Conservation (phyloP, 2,329 filamentous ascomycete genomes). For the Talaromyces sp. region DNA sequence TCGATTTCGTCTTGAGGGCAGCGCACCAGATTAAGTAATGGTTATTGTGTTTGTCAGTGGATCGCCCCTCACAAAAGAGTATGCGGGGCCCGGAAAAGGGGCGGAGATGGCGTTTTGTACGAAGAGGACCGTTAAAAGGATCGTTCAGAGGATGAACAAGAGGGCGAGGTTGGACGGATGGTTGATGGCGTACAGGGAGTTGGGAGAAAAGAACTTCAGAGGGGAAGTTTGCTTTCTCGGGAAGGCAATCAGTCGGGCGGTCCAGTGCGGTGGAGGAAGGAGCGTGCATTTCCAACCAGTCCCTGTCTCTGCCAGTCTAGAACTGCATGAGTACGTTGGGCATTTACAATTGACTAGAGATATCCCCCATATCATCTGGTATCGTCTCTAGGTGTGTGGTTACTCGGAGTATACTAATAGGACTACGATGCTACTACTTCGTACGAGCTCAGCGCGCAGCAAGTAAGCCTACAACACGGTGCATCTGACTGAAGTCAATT, state of each 20-base stretch:
- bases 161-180: background rate
- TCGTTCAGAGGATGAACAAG: background rate
- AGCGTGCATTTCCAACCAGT: background rate
- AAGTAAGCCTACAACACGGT: background rate
- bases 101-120: background rate
- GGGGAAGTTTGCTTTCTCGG: background rate
- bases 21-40: conserved; percentile 15
- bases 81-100: conserved; percentile 6
- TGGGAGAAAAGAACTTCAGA: background rate
- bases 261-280: background rate
- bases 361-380: background rate
- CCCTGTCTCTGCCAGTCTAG: background rate
- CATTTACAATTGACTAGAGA: background rate
- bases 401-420: background rate
- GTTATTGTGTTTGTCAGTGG: background rate
- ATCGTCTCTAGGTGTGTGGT: background rate
- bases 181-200: background rate
- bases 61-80: conserved; percentile 10
- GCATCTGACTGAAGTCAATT: too few relatives aligned
- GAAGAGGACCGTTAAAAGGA: background rate
- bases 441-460: background rate
- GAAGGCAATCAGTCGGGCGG: background rate
- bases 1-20: background rate
- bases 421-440: background rate
- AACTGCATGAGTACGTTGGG: background rate